Conservation (phyloP, 2,329 filamentous ascomycete genomes). For the Hypoxylon sp. region DNA sequence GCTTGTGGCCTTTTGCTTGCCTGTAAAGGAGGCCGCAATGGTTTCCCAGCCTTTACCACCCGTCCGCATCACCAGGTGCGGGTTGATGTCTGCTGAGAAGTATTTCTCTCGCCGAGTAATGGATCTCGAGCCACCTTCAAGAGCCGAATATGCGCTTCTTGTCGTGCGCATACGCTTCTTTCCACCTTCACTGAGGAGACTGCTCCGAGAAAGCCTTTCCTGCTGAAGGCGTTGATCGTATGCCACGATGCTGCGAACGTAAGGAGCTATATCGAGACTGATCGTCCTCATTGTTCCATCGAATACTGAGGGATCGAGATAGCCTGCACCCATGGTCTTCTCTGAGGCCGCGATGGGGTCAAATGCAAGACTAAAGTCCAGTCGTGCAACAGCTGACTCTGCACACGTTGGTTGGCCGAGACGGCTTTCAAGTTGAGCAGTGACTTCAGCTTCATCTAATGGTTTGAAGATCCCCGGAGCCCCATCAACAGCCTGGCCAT, state of each 20-base stretch:
- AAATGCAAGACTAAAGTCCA: conserved; percentile 70
- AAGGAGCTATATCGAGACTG: conserved; percentile 85
- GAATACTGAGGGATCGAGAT: conserved; percentile 78
- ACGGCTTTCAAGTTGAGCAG: conserved; percentile 55
- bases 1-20: not conserved
- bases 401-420: conserved; percentile 49
- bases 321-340: conserved; percentile 57
- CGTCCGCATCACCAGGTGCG: conserved; percentile 74
- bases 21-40: conserved; percentile 22
- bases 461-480: conserved; percentile 7
- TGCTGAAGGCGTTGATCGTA: conserved; percentile 80
- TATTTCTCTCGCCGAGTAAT: conserved; percentile 78
- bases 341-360: conserved; percentile 69
- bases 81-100: conserved; percentile 74
- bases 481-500: not conserved
- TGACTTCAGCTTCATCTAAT: conserved; percentile 44
- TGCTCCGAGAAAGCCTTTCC: conserved; percentile 73
- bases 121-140: conserved; percentile 79
- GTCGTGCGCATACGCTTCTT: conserved; percentile 78
- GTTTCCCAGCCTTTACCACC: conserved; percentile 61
- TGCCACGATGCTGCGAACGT: conserved; percentile 85
- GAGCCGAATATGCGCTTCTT: conserved; percentile 78
- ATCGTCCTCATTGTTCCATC: conserved; percentile 78
- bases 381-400: conserved; percentile 57
- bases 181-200: conserved; percentile 70